Conservation (phyloP, 768 basidiomycete genomes). For the Lentinula aciculospora region DNA sequence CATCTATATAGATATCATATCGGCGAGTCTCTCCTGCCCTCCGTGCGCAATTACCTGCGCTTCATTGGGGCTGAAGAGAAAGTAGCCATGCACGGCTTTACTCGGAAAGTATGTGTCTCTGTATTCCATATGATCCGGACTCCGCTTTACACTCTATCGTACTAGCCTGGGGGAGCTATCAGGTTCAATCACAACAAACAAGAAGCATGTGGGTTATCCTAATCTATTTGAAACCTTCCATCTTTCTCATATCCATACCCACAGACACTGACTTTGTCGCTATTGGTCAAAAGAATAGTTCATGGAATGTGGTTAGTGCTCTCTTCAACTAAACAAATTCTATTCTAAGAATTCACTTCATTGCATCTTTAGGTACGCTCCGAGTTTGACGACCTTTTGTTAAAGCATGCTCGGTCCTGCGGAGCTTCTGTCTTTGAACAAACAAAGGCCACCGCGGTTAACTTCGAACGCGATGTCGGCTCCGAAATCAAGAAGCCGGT, state of each 20-base stretch:
- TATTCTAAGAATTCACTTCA: background rate
- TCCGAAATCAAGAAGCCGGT: constrained; percentile 31
- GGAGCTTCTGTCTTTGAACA: constrained; percentile 51
- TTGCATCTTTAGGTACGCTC: constrained; percentile 39
- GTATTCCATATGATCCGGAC: too few relatives aligned
- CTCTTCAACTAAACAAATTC: background rate
- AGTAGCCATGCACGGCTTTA: constrained; percentile 43
- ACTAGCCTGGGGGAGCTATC: constrained; percentile 54
- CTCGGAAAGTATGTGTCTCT: constrained; percentile 36
- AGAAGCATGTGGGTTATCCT: constrained; percentile 53
- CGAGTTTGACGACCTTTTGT: constrained; percentile 54
- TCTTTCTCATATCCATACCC: background rate
- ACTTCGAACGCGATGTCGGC: constrained; percentile 21
- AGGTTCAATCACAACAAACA: constrained; percentile 60
- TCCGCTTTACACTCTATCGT: constrained; percentile 4
- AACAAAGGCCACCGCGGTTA: constrained; percentile 43
- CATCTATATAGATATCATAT: constrained; percentile 48
- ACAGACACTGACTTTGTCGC: constrained; percentile 58
- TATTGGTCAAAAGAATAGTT: constrained; percentile 45
- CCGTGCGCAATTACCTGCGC: constrained; percentile 49
- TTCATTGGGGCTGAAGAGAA: constrained; percentile 55
- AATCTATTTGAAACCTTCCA: background rate
- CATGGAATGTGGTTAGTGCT: constrained; percentile 54
- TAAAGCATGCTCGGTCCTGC: constrained; percentile 48
- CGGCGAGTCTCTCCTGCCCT: constrained; percentile 58